Base-by-base conservation (phyloP, 192 early-diverging fungal species). In the Gaertneriomyces semiglobifer region DNA sequence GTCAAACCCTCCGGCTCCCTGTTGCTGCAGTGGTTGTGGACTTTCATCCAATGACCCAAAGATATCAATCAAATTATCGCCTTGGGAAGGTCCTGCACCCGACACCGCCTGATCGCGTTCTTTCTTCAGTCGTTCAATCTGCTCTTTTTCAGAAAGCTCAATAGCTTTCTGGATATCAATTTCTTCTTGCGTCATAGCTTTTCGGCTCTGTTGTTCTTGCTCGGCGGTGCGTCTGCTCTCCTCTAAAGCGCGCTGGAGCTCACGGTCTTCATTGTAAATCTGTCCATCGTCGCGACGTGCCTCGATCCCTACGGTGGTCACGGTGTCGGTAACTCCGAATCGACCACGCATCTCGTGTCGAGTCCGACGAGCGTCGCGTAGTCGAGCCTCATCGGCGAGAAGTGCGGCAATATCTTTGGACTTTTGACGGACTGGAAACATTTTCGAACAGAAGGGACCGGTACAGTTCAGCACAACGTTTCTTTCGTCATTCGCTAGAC, bases 361-460 rank as follows among this genome's bases (percentile, higher is more conserved):
- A 43, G 81, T 84, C 41, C 75, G 78, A 51, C 96, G 88, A 66
- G 87, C 89, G 68, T 91, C 88, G 50, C 84, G 84, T 40, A 98
- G 75, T 14, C 86, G 78, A 6, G 83, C 65, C 1, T 93, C 93
- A 63, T 98, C 93, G 3, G 82, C 74, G 40, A 98, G 72, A 39
- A 96, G 75, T 7, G 80, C 72, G 4, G 92, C 91, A 58, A 98
- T 84, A 64, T 94, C 93, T 69, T 95, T 96, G 54, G 90, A 88
- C 78, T 92, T 93, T 76, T 94, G 86, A 38, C 96, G 91, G 4
- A 98, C 96, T 92, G 69, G 19, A 63, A 38, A 70, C 6, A 50
- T 33, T 33, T 33, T 33, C 25, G 25, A 33, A 33, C 2, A n/a
- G n/a, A n/a, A n/a, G n/a, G n/a, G n/a, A n/a, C n/a, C n/a, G n/a